These are phyloP conservation scores for Gossypium aridum DNA, from an alignment of 441 rosid species.

Conservation along the genomic window DNA sequence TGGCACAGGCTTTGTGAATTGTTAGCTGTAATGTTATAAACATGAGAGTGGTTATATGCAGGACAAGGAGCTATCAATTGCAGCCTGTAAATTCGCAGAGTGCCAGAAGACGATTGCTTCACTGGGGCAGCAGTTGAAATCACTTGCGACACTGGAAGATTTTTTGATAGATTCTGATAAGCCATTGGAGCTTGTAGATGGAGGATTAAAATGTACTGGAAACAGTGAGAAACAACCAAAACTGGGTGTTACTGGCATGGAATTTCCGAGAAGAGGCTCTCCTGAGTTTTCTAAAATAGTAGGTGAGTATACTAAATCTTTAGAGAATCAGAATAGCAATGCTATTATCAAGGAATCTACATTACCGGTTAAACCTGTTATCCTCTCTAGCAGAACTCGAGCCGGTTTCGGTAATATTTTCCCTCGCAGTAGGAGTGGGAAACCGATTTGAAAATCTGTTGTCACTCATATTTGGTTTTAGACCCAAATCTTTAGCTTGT, in stretches of 20 bases:
- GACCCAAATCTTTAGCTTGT: not conserved
- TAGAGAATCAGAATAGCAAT: not conserved
- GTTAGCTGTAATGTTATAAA: not conserved
- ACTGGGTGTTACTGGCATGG: slow-evolving; percentile 16
- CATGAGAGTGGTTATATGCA: slow-evolving; percentile 19
- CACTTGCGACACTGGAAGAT: slow-evolving; percentile 61
- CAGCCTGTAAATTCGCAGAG: slow-evolving; percentile 68
- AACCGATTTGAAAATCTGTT: not conserved
- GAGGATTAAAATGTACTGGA: slow-evolving; percentile 15
- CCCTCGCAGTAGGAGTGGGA: slow-evolving; percentile 20
- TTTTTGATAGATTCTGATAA: slow-evolving; percentile 37
- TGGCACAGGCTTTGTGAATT: not conserved
- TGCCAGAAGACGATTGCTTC: slow-evolving; percentile 87
- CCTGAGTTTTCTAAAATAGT: slow-evolving; percentile 7
- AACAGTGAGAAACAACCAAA: slow-evolving; percentile 11
- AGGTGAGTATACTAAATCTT: slow-evolving; percentile 3
- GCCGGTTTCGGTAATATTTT: slow-evolving; percentile 20
- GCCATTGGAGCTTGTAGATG: slow-evolving; percentile 11
- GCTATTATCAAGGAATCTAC: not conserved
- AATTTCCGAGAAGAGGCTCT: not conserved
- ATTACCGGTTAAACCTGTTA: not conserved
- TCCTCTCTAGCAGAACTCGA: not conserved
- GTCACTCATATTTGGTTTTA: not conserved
- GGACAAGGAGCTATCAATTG: slow-evolving; percentile 67
- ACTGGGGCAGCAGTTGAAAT: slow-evolving; percentile 51